These are phyloP conservation scores for Isoetes taiwanensis DNA, from an alignment of 75 land plant species.

Conservation along the genomic window DNA sequence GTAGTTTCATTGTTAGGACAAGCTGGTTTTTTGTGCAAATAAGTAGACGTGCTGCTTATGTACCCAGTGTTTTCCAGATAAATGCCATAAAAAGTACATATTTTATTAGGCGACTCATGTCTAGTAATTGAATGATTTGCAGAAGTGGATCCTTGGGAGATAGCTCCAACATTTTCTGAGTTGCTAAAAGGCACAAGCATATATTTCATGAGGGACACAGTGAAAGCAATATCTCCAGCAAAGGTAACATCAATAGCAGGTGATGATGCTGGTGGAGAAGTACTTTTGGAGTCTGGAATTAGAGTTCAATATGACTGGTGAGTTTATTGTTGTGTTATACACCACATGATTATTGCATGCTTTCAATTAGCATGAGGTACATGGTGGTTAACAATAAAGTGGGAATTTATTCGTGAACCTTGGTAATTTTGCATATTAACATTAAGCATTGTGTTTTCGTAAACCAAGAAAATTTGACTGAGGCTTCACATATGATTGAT, in stretches of 20 bases:
- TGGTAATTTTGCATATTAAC: not conserved
- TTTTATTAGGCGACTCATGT: not conserved
- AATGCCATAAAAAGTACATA: not conserved
- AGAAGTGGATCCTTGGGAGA: slow-evolving; percentile 95
- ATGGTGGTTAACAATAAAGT: not conserved
- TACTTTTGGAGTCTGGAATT: slow-evolving; percentile 76
- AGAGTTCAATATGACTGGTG: slow-evolving; percentile 94
- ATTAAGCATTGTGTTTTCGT: slow-evolving; percentile 4
- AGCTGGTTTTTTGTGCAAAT: not conserved
- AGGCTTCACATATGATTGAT: not conserved
- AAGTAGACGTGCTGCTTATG: slow-evolving; percentile 24
- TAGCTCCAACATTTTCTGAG: slow-evolving; percentile 77
- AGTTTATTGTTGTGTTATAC: not conserved
- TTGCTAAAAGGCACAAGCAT: slow-evolving; percentile 53
- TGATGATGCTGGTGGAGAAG: slow-evolving; percentile 55
- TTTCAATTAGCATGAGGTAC: not conserved
- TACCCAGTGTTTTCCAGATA: slow-evolving; percentile 37
- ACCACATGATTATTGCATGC: not conserved
- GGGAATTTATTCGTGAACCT: slow-evolving; percentile 9
- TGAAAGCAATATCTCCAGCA: slow-evolving; percentile 40
- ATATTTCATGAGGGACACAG: slow-evolving; percentile 58
- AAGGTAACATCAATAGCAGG: slow-evolving; percentile 12
- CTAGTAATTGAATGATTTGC: slow-evolving; percentile 9
- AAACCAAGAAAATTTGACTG: not conserved
- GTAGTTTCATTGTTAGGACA: no score